Evolutionary conservation across 768 basidiomycete genomes (phyloP), one percentile per base, ranked within the genome.

Genomic region (Auricularia cornea): DNA sequence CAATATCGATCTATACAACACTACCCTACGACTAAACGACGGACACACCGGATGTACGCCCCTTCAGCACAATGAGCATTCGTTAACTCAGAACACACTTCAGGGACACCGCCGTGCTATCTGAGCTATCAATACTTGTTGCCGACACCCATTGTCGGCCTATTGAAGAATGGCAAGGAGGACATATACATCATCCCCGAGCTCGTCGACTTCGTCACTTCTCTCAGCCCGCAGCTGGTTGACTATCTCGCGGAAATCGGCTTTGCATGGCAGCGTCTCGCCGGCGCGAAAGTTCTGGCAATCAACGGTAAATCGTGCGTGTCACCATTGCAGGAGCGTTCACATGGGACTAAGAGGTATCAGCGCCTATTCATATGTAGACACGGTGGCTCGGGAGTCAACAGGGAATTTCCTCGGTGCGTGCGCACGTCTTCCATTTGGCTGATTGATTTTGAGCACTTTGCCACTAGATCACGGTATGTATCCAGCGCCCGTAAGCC

Each of bases 1-100:
- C 65, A 64, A 66, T 38, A 48, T 60, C 44, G 67, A 66, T 40
- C 61, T 68, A 11, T 66, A 63, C 57, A 63, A 66, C 32, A 59
- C 62, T 16, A 52, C 64, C 20, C 63, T 62, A 51, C 30, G 63
- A 10, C 41, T 68, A 31, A 64, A 68, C 41, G 65, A 66, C 28
- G 67, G 67, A 6, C 67, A 64, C 30, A 66, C 65, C 16, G 16
- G 8, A 14, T 38, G 35, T 38, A 1, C 44, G 65, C 20, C 60
- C 41, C 32, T 60, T 63, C 16, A 44, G 56, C 10, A 51, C 35
- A n/a, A 6, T n/a, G n/a, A 20, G n/a, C 28, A 52, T 52, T 1
- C 8, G 28, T 10, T 10, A 6, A 52, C 51, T 52, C 10, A 52
- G 11, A 14, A 6, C 8, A 8, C 12, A 12, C 51, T n/a, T 14